Conservation (phyloP, 495 filamentous ascomycete species). For the Cercophora sp. region DNA sequence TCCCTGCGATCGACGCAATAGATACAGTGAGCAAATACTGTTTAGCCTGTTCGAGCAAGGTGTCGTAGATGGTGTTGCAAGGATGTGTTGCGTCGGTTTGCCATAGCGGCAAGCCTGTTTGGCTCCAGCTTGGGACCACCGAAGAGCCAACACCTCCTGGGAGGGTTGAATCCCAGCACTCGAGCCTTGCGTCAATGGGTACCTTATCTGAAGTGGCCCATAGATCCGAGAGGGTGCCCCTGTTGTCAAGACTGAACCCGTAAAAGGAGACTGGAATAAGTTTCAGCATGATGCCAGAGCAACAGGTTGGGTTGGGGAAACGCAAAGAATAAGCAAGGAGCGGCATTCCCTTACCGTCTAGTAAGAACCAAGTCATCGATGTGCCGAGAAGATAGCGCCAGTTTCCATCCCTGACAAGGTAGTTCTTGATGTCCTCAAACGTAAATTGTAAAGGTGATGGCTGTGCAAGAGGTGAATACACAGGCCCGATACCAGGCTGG, state of each 20-base stretch:
- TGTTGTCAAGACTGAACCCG: slow-evolving; percentile 34
- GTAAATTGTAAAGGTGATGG: slow-evolving; percentile 30
- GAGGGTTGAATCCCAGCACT: slow-evolving; percentile 54
- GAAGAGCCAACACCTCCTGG: slow-evolving; percentile 37
- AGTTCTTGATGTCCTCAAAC: slow-evolving; percentile 24
- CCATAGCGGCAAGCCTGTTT: slow-evolving; percentile 26
- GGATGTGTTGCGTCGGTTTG: slow-evolving; percentile 33
- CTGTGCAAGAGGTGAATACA: slow-evolving; percentile 2
- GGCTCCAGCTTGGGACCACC: slow-evolving; percentile 22
- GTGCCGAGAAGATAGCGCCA: slow-evolving; percentile 37
- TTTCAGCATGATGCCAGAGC: no score
- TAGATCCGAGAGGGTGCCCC: slow-evolving; percentile 31
- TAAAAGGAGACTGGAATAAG: slow-evolving; percentile 39
- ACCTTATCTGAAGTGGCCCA: slow-evolving; percentile 24
- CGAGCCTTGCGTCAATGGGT: slow-evolving; percentile 23
- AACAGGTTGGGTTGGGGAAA: no score
- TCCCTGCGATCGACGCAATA: slow-evolving; percentile 59
- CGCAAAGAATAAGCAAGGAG: no score
- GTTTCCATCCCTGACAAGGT: slow-evolving; percentile 33
- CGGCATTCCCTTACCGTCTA: no score
- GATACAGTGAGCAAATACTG: slow-evolving; percentile 63
- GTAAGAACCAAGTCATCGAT: slow-evolving; percentile 34
- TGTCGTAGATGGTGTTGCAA: slow-evolving; percentile 56
- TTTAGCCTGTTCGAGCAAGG: slow-evolving; percentile 64
- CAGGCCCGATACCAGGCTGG: slow-evolving; percentile 44